These are phyloP conservation scores for Candida glucosophila DNA, from an alignment of 1,139 yeast genomes.

Conservation along the genomic window DNA sequence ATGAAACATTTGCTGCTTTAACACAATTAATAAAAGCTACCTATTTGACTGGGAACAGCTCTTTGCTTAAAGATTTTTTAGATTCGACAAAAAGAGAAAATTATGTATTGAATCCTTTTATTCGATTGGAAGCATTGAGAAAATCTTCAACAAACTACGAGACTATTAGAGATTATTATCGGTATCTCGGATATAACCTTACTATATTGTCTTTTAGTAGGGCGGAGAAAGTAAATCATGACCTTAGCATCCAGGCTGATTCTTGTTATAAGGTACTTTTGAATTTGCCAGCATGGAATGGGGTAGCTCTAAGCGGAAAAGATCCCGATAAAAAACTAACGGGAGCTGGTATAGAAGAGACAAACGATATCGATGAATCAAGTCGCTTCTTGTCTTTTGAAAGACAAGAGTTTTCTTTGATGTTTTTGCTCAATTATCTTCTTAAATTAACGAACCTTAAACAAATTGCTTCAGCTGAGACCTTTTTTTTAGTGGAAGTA, in stretches of 20 bases:
- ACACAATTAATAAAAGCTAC: conserved; percentile 13
- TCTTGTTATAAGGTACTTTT: conserved; percentile 18
- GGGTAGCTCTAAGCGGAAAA: conserved; percentile 11
- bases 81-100: conserved; percentile 1
- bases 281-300: conserved; percentile 18
- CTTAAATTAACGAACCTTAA: conserved; percentile 13
- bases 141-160: conserved; percentile 10
- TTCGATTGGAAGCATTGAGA: conserved; percentile 15
- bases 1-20: conserved; percentile 11
- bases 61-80: conserved; percentile 11
- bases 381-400: conserved; percentile 8
- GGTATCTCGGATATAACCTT: conserved; percentile 24
- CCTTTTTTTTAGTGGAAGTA: conserved; percentile 13
- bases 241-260: conserved; percentile 15
- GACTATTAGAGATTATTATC: conserved; percentile 19
- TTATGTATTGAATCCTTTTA: conserved; percentile 11
- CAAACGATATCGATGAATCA: no score
- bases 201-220: conserved; percentile 11
- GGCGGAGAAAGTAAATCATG: conserved; percentile 3
- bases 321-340: conserved; percentile 1
- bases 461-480: conserved; percentile 13
- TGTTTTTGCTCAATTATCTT: conserved; percentile 21
- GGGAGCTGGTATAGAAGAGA: no score
- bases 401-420: conserved; percentile 27
- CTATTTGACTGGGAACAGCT: conserved; percentile 18